Percentiles rank a stretch among this genome's conserved stretches.
Conservation (phyloP, 2,329 filamentous ascomycete species). For the Exophiala spinifera region DNA sequence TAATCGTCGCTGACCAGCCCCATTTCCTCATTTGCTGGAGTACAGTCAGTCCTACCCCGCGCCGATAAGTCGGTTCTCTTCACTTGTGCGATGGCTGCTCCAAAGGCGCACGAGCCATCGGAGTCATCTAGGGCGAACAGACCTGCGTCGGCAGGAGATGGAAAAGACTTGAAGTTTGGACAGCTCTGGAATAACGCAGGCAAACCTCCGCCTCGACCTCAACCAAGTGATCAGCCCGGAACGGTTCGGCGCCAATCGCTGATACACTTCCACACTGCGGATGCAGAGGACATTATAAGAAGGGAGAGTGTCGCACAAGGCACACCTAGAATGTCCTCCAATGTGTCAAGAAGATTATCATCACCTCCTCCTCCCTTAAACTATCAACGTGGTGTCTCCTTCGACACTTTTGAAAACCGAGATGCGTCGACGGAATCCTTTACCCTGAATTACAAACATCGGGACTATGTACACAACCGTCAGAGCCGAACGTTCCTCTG, state of each 20-base stretch:
- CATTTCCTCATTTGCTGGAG: constrained; percentile 4
- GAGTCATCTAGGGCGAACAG: background rate
- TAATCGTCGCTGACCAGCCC: constrained; percentile 2
- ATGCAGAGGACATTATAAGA: constrained; percentile 29
- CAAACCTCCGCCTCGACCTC: constrained; percentile 15
- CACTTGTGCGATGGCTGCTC: constrained; percentile 19
- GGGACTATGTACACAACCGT: constrained; percentile 76
- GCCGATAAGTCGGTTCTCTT: constrained; percentile 1
- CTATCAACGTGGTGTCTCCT: constrained; percentile 67
- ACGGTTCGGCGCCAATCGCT: constrained; percentile 26
- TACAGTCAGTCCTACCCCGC: constrained; percentile 15
- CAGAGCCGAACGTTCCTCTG: constrained; percentile 86
- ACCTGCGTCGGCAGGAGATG: constrained; percentile 18
- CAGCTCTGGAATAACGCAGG: constrained; percentile 27
- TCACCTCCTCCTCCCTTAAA: constrained; percentile 49
- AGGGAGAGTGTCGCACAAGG: constrained; percentile 25
- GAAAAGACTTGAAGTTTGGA: constrained; percentile 25
- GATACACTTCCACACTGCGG: constrained; percentile 29
- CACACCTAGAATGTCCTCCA: constrained; percentile 13
- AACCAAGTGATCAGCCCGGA: constrained; percentile 6
- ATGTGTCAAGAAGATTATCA: constrained; percentile 29
- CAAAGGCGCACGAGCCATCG: constrained; percentile 9
- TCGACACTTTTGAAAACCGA: constrained; percentile 68
- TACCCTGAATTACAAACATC: constrained; percentile 80
- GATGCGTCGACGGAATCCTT: constrained; percentile 70